Evolutionary conservation across 148 eudicot species (phyloP).

Genomic region (Pouteria glomerata): DNA sequence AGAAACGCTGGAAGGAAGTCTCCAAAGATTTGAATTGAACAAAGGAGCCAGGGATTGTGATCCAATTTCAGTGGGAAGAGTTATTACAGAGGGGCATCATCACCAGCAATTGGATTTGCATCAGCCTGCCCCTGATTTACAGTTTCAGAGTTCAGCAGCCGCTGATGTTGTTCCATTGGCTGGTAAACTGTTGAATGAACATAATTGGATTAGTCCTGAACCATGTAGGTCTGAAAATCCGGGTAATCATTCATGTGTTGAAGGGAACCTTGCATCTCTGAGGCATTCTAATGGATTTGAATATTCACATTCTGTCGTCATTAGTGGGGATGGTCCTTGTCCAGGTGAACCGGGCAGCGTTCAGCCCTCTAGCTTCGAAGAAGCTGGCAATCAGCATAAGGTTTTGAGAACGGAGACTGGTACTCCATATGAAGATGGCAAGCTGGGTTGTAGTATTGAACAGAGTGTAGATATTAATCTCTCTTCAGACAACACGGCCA

Average conservation of each 20-base stretch:
- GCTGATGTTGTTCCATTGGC: slow-evolving; percentile 13
- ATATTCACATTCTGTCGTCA: slow-evolving; percentile 12
- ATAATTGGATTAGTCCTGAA: slow-evolving; percentile 19
- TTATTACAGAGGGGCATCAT: slow-evolving; percentile 17
- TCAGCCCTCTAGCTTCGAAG: slow-evolving; percentile 13
- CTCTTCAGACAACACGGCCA: slow-evolving; percentile 8
- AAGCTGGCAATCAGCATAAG: slow-evolving; percentile 22
- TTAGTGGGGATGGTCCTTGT: slow-evolving; percentile 16
- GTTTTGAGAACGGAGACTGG: slow-evolving; percentile 13
- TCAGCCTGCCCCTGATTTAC: slow-evolving; percentile 13
- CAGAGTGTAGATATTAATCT: slow-evolving; percentile 8
- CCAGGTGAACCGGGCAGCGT: slow-evolving; percentile 16
- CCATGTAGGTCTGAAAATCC: slow-evolving; percentile 13
- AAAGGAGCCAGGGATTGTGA: slow-evolving; percentile 16
- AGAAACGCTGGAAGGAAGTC: slow-evolving; percentile 22
- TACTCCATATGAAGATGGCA: slow-evolving; percentile 16
- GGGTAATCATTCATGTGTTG: slow-evolving; percentile 15
- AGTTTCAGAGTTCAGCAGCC: slow-evolving; percentile 12
- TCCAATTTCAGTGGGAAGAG: slow-evolving; percentile 14
- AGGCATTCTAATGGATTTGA: slow-evolving; percentile 37
- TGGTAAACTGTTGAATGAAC: slow-evolving; percentile 15
- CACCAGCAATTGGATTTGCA: slow-evolving; percentile 7
- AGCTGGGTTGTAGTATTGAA: slow-evolving; percentile 17
- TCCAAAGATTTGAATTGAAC: slow-evolving; percentile 21
- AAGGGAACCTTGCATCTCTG: slow-evolving; percentile 15